Conservation (phyloP, 2,329 filamentous ascomycete genomes). For the Alternaria metachromatica region DNA sequence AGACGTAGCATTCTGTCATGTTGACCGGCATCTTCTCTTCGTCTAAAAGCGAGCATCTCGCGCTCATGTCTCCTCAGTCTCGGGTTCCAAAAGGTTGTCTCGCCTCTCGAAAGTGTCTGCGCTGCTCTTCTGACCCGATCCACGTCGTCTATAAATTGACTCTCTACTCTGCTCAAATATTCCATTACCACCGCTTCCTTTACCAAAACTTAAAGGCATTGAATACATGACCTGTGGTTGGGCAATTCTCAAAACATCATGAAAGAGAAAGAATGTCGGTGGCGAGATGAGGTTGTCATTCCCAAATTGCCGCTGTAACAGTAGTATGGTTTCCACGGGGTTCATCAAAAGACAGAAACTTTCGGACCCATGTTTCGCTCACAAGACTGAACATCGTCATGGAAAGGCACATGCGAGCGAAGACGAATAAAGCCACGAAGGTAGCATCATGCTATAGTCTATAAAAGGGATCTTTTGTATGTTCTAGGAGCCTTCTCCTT, state of each 20-base stretch:
- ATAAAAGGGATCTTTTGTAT: not conserved
- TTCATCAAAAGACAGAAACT: not conserved
- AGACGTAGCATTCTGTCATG: not conserved
- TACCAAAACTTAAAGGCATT: not conserved
- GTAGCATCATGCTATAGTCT: accelerated
- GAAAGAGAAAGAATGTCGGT: not conserved
- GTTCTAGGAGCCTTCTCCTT: not conserved
- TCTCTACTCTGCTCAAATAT: not conserved
- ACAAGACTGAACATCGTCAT: not conserved
- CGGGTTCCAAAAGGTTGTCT: not conserved
- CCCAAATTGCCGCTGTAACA: not conserved
- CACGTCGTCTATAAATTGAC: not conserved
- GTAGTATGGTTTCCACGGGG: not conserved
- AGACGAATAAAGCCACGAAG: not conserved
- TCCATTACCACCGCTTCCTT: not conserved
- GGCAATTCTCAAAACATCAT: not conserved
- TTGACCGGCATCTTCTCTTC: not conserved
- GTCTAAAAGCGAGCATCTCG: not conserved
- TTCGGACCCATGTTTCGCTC: not conserved
- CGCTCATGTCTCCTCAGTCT: not conserved
- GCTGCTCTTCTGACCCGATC: not conserved
- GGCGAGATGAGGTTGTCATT: not conserved
- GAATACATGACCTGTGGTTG: not conserved
- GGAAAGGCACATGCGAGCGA: not conserved
- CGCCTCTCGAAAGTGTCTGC: not conserved